These are phyloP conservation scores for Trichoderma brevicompactum DNA, from an alignment of 2,329 filamentous ascomycete species.

Conservation along the genomic window DNA sequence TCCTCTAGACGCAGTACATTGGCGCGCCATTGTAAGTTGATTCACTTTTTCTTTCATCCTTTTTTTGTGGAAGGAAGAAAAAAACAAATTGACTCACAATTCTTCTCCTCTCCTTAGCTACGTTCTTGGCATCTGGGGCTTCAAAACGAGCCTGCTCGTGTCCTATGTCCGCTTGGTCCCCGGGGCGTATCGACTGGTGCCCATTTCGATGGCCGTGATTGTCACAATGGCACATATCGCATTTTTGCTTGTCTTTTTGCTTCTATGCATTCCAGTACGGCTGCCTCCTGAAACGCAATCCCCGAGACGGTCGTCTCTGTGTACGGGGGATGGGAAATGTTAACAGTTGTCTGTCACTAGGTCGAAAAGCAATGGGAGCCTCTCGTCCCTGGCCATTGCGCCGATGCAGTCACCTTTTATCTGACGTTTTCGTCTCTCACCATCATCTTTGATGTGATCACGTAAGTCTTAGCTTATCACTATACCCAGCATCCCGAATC, in stretches of 20 bases:
- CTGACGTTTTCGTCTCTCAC: conserved; percentile 48
- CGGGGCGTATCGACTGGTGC: conserved; percentile 40
- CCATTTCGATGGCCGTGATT: conserved; percentile 42
- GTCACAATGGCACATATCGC: conserved; percentile 47
- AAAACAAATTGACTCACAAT: not conserved
- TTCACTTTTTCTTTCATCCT: not conserved
- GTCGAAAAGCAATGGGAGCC: conserved; percentile 48
- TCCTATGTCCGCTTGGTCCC: conserved; percentile 53
- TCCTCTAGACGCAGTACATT: conserved; percentile 44
- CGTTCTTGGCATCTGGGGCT: conserved; percentile 49
- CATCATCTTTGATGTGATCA: conserved; percentile 47
- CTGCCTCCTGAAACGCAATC: not conserved
- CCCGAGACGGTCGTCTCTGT: not conserved
- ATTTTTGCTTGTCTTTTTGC: conserved; percentile 44
- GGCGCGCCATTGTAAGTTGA: conserved; percentile 49
- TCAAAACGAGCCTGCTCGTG: conserved; percentile 52
- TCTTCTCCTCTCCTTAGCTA: conserved; percentile 40
- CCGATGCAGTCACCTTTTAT: conserved; percentile 49
- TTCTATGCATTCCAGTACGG: conserved; percentile 43
- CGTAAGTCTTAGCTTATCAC: conserved; percentile 38
- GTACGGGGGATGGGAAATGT: not conserved
- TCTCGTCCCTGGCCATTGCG: conserved; percentile 45
- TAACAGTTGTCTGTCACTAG: conserved; percentile 19
- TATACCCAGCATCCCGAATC: not conserved
- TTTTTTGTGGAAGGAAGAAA: too few relatives aligned